Conservation (phyloP, 306 rosid species). For the Corylus americana region DNA sequence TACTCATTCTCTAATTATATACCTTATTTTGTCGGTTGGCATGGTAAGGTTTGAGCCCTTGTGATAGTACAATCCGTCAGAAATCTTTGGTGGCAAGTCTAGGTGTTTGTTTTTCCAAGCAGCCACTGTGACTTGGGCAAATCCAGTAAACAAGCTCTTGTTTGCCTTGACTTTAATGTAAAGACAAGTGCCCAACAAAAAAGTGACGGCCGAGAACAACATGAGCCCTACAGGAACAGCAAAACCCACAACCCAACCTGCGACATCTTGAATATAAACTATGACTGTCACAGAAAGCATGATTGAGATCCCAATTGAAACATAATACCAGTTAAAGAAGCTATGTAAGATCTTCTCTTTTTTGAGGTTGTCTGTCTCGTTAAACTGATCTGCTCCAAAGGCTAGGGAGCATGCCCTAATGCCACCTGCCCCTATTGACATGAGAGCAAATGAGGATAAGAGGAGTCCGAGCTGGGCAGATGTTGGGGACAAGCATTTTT, state of each 20-base stretch:
- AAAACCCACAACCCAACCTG: conserved; percentile 70
- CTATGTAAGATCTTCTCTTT: conserved; percentile 49
- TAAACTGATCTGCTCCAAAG: conserved; percentile 70
- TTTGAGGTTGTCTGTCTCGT: conserved; percentile 45
- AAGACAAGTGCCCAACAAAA: conserved; percentile 57
- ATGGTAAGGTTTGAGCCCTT: conserved; percentile 49
- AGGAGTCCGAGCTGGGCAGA: conserved; percentile 46
- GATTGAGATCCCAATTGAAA: conserved; percentile 63
- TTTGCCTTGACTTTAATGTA: conserved; percentile 51
- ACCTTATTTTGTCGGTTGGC: conserved; percentile 72
- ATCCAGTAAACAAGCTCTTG: conserved; percentile 51
- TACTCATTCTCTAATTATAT: neutral
- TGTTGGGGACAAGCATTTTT: conserved; percentile 40
- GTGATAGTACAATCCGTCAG: conserved; percentile 49
- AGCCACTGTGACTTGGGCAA: conserved; percentile 52
- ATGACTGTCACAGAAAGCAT: conserved; percentile 48
- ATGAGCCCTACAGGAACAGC: conserved; percentile 69
- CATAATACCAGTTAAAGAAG: conserved; percentile 87
- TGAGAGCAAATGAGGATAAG: conserved; percentile 49
- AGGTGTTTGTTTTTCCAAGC: conserved; percentile 69
- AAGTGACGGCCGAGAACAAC: conserved; percentile 54
- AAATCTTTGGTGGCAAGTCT: conserved; percentile 39
- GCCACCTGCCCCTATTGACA: conserved; percentile 80
- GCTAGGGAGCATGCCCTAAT: conserved; percentile 76
- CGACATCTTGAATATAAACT: conserved; percentile 60